Evolutionary conservation across 208 protist genomes (phyloP).

Genomic region (Crithidia sp.): DNA sequence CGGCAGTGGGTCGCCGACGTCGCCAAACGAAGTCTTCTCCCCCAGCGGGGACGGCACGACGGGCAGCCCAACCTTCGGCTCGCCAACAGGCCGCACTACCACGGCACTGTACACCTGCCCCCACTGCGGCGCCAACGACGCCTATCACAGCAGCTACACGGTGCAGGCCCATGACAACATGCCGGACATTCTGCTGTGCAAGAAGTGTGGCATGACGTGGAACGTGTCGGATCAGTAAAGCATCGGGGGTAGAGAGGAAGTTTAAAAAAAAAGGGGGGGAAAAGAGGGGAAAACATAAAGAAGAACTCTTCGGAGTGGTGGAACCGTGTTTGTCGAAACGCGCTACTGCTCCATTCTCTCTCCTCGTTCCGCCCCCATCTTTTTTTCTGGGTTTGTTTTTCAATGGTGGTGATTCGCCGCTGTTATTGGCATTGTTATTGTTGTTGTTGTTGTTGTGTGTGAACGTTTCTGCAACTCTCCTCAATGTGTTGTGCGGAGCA

Average conservation of each 20-base stretch:
- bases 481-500: too few relatives aligned
- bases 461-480: too few relatives aligned
- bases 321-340: too few relatives aligned
- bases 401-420: too few relatives aligned
- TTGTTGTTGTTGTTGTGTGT: too few relatives aligned
- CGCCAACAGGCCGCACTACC: slow-evolving; percentile 37
- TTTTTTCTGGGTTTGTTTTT: too few relatives aligned
- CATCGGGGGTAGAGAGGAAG: not conserved
- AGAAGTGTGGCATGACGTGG: slow-evolving; percentile 71
- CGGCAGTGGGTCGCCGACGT: slow-evolving; percentile 25
- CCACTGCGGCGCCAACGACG: slow-evolving; percentile 66
- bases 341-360: too few relatives aligned
- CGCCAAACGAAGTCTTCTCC: slow-evolving; percentile 26
- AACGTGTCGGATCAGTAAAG: slow-evolving; percentile 59
- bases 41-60: slow-evolving; percentile 18
- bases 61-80: slow-evolving; percentile 37
- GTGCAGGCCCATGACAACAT: slow-evolving; percentile 83
- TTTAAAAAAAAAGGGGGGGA: slow-evolving; percentile 17
- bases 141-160: slow-evolving; percentile 65
- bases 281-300: slow-evolving; percentile 9
- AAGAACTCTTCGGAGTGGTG: not conserved
- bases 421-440: too few relatives aligned
- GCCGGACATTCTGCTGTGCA: slow-evolving; percentile 66
- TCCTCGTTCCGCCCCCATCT: too few relatives aligned
- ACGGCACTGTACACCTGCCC: slow-evolving; percentile 75